Base-by-base conservation (phyloP, 371 early-diverging fungal genomes). In the Mortierella sp. region DNA sequence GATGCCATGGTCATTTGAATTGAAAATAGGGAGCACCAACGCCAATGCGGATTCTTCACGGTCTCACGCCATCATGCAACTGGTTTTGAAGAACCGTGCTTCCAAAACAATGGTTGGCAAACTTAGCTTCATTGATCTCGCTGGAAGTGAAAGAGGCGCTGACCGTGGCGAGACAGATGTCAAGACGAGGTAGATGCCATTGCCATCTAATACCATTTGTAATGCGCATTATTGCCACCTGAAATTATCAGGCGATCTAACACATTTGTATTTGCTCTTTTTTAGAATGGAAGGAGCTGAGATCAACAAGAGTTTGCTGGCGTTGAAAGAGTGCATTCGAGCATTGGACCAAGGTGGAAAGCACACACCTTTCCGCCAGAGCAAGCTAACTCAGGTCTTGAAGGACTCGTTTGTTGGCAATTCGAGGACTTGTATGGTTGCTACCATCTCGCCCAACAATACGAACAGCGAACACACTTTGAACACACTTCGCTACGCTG, bases 341-440 rank as follows among this genome's bases (percentile, higher is more conserved):
- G 98, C 98, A 2, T 81, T 98, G 49, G 98, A 97, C 72, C 91
- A 94, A 80, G 94, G 92, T 58, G 94, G 93, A 60, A 89, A 88
- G 58, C 97, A 98, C 76, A 93, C 95, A 19, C 98, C 98, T 2
- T 99, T 98, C 86, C 86, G 99, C 34, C 98, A 98, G 79, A 94
- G 94, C 72, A 99, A 98, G 83, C 81, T 99, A 46, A 99, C 99
- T 2, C 96, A 97, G 85, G 95, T 98, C 5, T 81, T 99, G 39
- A 99, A 98, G 78, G 98, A 98, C 81, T 96, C 98, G 14, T 96
- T 99, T 81, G 90, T 98, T 55, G 99, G 99, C 21, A 94, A 96
- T 70, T 96, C 98, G 21, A 88, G 94, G 19, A 97, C 98, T 0
- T 96, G 96, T 72, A 95, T 99, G 96, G 92, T 99, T 54, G 99